Conservation (phyloP, 495 filamentous ascomycete species). For the Penicillium maclennaniae region DNA sequence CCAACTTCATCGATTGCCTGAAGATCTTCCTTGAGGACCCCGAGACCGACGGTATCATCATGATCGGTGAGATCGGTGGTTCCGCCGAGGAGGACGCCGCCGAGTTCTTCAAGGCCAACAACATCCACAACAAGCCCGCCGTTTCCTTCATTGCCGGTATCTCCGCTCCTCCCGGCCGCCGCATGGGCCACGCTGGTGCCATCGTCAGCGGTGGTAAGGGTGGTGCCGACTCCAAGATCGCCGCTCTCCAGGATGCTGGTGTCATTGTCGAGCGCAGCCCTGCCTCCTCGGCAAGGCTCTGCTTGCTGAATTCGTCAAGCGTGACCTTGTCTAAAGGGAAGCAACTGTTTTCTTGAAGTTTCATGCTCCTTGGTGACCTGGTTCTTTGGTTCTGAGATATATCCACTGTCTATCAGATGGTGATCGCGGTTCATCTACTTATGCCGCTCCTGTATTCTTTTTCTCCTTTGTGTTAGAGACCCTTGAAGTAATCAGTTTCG, state of each 20-base stretch:
- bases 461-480: slow-evolving; percentile 35
- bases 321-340: slow-evolving; percentile 76
- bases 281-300: slow-evolving; percentile 87
- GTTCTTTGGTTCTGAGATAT: slow-evolving; percentile 21
- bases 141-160: slow-evolving; percentile 99
- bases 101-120: slow-evolving; percentile 89
- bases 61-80: slow-evolving; percentile 99
- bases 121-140: slow-evolving; percentile 89
- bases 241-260: slow-evolving; percentile 86
- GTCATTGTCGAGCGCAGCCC: slow-evolving; percentile 96
- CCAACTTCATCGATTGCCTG: slow-evolving; percentile 99
- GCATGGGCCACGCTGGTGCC: slow-evolving; percentile 98
- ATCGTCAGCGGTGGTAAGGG: slow-evolving; percentile 98
- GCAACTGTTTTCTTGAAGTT: slow-evolving; percentile 12
- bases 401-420: slow-evolving; percentile 22
- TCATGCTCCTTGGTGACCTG: slow-evolving; percentile 17
- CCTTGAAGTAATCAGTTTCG: slow-evolving; percentile 32
- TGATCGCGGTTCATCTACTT: slow-evolving; percentile 20
- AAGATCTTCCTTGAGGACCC: slow-evolving; percentile 93
- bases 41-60: slow-evolving; percentile 98
- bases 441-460: slow-evolving; percentile 30
- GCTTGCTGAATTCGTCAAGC: slow-evolving; percentile 90
- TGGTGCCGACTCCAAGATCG: slow-evolving; percentile 95
- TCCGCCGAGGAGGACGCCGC: slow-evolving; percentile 96
- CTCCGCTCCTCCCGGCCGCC: slow-evolving; percentile 88